Evolutionary conservation across 140 eudicot genomes (phyloP).

Genomic region (Oenanthe javanica): DNA sequence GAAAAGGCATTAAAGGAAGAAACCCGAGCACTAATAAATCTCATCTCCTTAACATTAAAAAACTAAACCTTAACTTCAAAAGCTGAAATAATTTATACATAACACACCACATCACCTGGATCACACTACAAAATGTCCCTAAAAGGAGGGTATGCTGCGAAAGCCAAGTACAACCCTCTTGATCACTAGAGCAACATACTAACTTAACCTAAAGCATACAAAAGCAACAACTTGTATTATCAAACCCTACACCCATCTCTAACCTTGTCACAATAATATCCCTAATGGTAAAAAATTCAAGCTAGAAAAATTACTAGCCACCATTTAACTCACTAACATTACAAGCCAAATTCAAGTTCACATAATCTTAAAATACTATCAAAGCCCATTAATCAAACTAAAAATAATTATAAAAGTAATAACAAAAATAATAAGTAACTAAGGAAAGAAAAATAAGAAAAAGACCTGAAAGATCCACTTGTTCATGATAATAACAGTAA

Average conservation of each 20-base stretch:
- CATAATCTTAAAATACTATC: not conserved
- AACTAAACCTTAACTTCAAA: not conserved
- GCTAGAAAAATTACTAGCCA: not conserved
- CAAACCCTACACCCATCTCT: not conserved
- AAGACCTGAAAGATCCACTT: slow-evolving; percentile 98
- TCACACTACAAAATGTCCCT: not conserved
- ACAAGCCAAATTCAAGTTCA: not conserved
- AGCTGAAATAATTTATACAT: not conserved
- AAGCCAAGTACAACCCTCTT: not conserved
- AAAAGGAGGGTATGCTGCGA: not conserved
- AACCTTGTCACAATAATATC: not conserved
- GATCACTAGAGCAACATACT: not conserved
- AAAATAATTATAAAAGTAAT: not conserved
- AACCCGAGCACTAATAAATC: not conserved
- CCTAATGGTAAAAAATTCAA: not conserved
- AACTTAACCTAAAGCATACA: not conserved
- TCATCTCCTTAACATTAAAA: not conserved
- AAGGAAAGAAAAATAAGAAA: not conserved
- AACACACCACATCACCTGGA: not conserved
- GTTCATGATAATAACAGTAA: slow-evolving; percentile 97
- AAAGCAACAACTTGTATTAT: not conserved
- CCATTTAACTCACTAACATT: not conserved
- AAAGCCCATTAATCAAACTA: not conserved
- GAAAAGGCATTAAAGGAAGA: not conserved
- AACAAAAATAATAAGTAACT: not conserved